A percentile compares a stretch with the other conserved stretches of the same genome.
phyloP scores from a whole-genome alignment of 1,284 basidiomycete genomes.

The Baeospora myosura region DNA sequence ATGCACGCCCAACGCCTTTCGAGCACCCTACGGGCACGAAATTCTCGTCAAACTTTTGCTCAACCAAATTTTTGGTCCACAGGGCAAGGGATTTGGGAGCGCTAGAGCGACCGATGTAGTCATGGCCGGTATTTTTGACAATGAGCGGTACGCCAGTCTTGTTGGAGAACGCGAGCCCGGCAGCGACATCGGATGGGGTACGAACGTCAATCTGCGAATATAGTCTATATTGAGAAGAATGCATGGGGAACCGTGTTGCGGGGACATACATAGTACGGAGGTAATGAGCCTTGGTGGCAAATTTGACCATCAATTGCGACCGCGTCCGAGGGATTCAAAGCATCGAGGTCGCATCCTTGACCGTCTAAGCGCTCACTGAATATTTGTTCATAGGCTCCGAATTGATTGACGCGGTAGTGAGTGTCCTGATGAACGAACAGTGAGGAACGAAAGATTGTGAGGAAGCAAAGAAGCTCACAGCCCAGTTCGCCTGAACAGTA shows the following conservation, averaged over 20 bases:
- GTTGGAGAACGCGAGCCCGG: slow-evolving; percentile 34
- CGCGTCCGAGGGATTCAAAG: slow-evolving; percentile 18
- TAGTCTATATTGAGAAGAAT: not conserved
- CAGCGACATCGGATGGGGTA: slow-evolving; percentile 28
- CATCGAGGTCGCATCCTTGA: not conserved
- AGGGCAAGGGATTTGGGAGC: slow-evolving; percentile 33
- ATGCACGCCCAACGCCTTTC: slow-evolving; percentile 10
- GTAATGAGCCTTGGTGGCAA: slow-evolving; percentile 24
- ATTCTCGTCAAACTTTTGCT: slow-evolving; percentile 17
- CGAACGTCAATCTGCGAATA: slow-evolving; percentile 35
- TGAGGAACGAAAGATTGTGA: not conserved
- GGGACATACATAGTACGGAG: slow-evolving; percentile 23
- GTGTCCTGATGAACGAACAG: not conserved
- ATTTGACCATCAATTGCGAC: slow-evolving; percentile 9
- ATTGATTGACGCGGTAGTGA: not conserved
- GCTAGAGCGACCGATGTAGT: slow-evolving; percentile 38
- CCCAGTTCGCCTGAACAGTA: not conserved
- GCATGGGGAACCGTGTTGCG: not conserved
- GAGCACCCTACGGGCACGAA: slow-evolving; percentile 32
- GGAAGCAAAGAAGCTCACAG: not conserved
- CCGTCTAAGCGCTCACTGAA: not conserved
- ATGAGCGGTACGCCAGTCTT: slow-evolving; percentile 32
- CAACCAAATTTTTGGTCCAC: slow-evolving; percentile 25
- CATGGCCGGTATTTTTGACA: slow-evolving; percentile 47
- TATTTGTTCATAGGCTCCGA: not conserved